phyloP scores from a whole-genome alignment of 148 eudicot genomes.

The Chenopodium album region DNA sequence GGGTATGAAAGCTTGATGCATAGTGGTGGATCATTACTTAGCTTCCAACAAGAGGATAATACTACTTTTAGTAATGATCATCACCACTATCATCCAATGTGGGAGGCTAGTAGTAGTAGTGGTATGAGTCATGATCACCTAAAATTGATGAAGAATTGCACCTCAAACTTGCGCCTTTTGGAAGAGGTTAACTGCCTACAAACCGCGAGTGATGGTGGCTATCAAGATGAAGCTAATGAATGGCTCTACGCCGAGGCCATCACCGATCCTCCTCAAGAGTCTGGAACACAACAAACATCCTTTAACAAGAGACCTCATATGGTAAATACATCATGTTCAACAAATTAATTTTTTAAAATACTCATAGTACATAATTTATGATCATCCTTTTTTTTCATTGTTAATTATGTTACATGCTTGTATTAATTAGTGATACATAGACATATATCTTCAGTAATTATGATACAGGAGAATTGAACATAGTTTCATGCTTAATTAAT shows the following conservation, averaged over 20 bases:
- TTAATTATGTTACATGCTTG: background rate
- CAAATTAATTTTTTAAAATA: too few species aligned
- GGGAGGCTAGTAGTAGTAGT: conserved; percentile 38
- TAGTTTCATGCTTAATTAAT: conserved; percentile 21
- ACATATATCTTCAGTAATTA: conserved; percentile 32
- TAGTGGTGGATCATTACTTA: conserved; percentile 50
- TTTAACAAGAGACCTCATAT: conserved; percentile 53
- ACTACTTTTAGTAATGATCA: conserved; percentile 17
- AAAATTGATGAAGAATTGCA: conserved; percentile 20
- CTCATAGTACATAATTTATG: background rate
- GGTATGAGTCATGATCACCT: conserved; percentile 21
- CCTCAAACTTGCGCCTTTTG: conserved; percentile 17
- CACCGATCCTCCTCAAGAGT: conserved; percentile 32
- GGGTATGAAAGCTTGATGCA: conserved; percentile 35
- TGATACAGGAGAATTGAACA: conserved; percentile 9
- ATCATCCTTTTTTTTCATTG: conserved; percentile 3
- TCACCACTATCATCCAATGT: conserved; percentile 26
- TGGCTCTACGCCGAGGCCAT: conserved; percentile 44
- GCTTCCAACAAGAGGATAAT: conserved; percentile 43
- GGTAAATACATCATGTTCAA: conserved; percentile 34
- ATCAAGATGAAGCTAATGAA: conserved; percentile 35
- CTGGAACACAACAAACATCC: conserved; percentile 41
- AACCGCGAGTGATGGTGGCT: conserved; percentile 28
- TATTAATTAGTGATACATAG: conserved; percentile 19
- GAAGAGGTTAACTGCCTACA: conserved; percentile 36